Evolutionary conservation across 768 basidiomycete genomes (phyloP), one percentile per base, ranked within the genome.

Genomic region (Chalciporus piperatus): DNA sequence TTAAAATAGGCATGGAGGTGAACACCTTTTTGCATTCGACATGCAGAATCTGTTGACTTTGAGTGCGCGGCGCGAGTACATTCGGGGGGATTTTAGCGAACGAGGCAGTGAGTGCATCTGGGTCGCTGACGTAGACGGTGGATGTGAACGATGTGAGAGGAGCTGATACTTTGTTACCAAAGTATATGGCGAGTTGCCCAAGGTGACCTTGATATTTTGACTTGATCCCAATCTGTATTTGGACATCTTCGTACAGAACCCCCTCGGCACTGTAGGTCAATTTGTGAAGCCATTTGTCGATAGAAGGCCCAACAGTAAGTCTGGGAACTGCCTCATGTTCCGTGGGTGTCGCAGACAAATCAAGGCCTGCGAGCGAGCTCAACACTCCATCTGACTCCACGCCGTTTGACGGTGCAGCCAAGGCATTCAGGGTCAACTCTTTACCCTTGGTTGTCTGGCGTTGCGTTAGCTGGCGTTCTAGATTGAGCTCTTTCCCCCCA

Each of bases 211-310:
- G 96, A 68, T 90, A 99, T 62, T 94, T 88, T 27, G 94, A 93
- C 74, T 98, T 99, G 74, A 98, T 70, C 30, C 97, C 97, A 47
- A 99, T 83, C 66, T 98, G 96, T 40, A 99, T 82, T 70, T 96
- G 92, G 9, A 90, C 82, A 59, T 98, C 96, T 70, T 99, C 97
- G 70, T 91, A 98, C 12, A 99, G 78, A 30, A 98, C 84, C 41
- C 97, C 97, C 55, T 98, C 97, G 14, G 79, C 67, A 25, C 72
- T 76, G 69, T 84, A 92, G 1, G 80, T 84, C 27, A 98, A 77
- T 59, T 90, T 89, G 56, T 89, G 85, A 64, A 87, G 89, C 93
- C 92, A 95, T 57, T 85, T 87, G 54, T 95, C 91, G 38, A 96
- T 77, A 60, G 85, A 82, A n/a, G 85, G 78, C 14, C 82, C 83